Conservation (phyloP, 495 filamentous ascomycete species). For the Annulohypoxylon nitens region DNA sequence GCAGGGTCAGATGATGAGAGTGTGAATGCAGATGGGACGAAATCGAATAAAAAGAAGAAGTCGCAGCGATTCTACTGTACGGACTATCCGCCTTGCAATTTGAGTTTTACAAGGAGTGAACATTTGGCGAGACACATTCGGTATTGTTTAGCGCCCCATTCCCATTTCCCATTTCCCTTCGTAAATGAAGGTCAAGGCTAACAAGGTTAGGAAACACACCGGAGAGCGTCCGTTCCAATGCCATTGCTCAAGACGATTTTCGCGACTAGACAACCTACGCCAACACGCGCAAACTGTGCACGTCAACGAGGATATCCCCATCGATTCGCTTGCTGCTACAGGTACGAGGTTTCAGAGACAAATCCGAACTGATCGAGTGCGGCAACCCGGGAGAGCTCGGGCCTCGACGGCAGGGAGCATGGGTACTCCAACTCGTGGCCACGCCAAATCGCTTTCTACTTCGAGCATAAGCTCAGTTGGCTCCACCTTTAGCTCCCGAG, state of each 20-base stretch:
- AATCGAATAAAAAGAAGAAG: slow-evolving; percentile 90
- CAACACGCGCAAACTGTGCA: slow-evolving; percentile 99
- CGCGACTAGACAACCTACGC: slow-evolving; percentile 93
- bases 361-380: slow-evolving; percentile 80
- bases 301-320: slow-evolving; percentile 95
- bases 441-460: slow-evolving; percentile 84
- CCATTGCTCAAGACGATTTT: slow-evolving; percentile 94
- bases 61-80: slow-evolving; percentile 97
- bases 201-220: slow-evolving; percentile 85
- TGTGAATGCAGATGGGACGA: slow-evolving; percentile 72
- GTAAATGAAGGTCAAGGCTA: slow-evolving; percentile 35
- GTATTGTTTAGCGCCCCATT: slow-evolving; percentile 56
- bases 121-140: slow-evolving; percentile 95
- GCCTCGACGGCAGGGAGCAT: slow-evolving; percentile 77
- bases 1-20: slow-evolving; percentile 85
- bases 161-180: neutral
- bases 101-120: slow-evolving; percentile 97
- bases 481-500: slow-evolving; percentile 73
- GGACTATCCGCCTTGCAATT: slow-evolving; percentile 93
- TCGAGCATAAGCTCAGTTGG: slow-evolving; percentile 85
- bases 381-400: slow-evolving; percentile 78
- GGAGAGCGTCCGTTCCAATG: slow-evolving; percentile 98
- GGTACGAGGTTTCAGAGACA: slow-evolving; percentile 95
- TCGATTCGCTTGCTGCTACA: slow-evolving; percentile 92
- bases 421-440: slow-evolving; percentile 76